Evolutionary conservation across 1,284 basidiomycete species (phyloP).

Genomic region (Earliella scabrosa): DNA sequence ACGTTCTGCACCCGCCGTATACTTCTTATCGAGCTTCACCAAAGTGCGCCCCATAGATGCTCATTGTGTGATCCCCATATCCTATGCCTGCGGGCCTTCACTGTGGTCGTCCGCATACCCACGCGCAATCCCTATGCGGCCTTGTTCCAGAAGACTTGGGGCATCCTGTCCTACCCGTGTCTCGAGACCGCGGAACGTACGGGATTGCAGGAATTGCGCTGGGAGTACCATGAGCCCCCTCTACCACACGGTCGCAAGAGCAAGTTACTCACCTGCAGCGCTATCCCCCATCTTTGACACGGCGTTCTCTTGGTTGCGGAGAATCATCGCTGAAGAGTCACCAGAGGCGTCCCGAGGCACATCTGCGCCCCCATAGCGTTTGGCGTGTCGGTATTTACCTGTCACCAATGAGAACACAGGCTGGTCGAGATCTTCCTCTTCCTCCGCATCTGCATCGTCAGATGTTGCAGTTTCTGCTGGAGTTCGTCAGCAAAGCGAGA

Average conservation of each 20-base stretch:
- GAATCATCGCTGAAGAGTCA: constrained; percentile 47
- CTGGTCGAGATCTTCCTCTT: constrained; percentile 56
- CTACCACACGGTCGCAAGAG: background rate
- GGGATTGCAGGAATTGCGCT: constrained; percentile 71
- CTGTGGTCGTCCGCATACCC: constrained; percentile 66
- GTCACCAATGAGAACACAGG: constrained; percentile 89
- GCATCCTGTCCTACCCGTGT: constrained; percentile 78
- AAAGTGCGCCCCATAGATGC: too few relatives aligned
- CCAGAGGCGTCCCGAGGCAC: constrained; percentile 6
- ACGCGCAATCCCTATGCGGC: constrained; percentile 86
- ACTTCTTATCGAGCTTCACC: too few relatives aligned
- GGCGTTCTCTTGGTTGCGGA: constrained; percentile 67
- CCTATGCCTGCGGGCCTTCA: background rate
- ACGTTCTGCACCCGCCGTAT: too few relatives aligned
- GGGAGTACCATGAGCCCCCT: background rate
- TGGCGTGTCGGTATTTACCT: constrained; percentile 83
- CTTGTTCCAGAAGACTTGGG: constrained; percentile 86
- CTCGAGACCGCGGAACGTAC: constrained; percentile 88
- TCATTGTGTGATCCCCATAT: too few relatives aligned
- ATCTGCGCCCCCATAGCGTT: constrained; percentile 55
- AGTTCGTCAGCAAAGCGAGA: background rate
- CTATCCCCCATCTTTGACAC: constrained; percentile 64
- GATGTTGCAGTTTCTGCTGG: constrained; percentile 25
- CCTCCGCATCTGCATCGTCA: constrained; percentile 6
- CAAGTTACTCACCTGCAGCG: constrained; percentile 64